A percentile compares a stretch with the other conserved stretches of the same genome.
Evolutionary conservation across 345 rosid genomes (phyloP).

Genomic region (Citrus cavaleriei): DNA sequence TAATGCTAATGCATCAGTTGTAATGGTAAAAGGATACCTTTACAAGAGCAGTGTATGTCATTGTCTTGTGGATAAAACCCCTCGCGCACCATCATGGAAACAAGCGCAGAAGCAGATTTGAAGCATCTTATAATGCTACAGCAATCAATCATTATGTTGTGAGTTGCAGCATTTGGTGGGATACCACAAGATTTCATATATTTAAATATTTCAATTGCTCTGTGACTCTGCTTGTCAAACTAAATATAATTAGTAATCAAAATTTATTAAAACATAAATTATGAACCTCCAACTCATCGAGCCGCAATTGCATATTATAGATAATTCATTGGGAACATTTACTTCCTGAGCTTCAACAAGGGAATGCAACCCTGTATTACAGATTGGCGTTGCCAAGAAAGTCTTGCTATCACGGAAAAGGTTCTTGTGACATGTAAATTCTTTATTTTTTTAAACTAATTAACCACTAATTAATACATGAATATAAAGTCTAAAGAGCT

Average conservation of each 20-base stretch:
- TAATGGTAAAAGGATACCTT: constrained; percentile 40
- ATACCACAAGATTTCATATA: constrained; percentile 43
- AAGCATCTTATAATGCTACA: constrained; percentile 46
- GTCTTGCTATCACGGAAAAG: too few species aligned
- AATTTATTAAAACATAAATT: too few species aligned
- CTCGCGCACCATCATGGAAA: constrained; percentile 77
- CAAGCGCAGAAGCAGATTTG: constrained; percentile 52
- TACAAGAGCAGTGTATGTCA: constrained; percentile 48
- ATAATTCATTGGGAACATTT: constrained; percentile 20
- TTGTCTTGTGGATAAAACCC: constrained; percentile 47
- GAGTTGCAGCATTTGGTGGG: constrained; percentile 47
- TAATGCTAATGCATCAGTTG: not conserved
- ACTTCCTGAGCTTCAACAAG: constrained; percentile 63
- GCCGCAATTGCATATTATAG: constrained; percentile 5
- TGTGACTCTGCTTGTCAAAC: too few species aligned
- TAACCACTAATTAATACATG: too few species aligned
- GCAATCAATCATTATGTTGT: constrained; percentile 68
- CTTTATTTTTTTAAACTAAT: too few species aligned
- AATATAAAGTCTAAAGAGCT: not conserved
- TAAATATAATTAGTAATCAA: too few species aligned
- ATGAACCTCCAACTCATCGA: constrained; percentile 7
- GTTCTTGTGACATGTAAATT: too few species aligned
- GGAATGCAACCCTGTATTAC: not conserved
- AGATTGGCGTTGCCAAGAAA: too few species aligned
- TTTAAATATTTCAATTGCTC: too few species aligned